Percentiles rank a stretch among this genome's conserved stretches.
These are phyloP conservation scores for Dendrostoma leiphaemia DNA, from an alignment of 2,329 filamentous ascomycete species.

Conservation along the genomic window DNA sequence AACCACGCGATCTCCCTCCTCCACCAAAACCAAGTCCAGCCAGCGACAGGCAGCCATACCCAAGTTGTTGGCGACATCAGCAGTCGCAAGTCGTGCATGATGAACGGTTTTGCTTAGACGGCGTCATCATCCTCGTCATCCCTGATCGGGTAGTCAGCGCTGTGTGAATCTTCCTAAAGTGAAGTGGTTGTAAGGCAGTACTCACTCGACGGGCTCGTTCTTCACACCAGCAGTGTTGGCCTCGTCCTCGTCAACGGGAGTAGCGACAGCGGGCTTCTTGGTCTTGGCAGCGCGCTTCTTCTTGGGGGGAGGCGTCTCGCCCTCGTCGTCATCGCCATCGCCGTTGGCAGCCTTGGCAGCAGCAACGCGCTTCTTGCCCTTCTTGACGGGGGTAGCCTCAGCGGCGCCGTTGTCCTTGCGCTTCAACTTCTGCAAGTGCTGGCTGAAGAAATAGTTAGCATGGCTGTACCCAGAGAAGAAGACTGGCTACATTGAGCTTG, in stretches of 20 bases:
- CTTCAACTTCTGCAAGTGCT: conserved; percentile 34
- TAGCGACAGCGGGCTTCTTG: background rate
- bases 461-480: background rate
- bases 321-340: background rate
- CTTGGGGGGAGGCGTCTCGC: background rate
- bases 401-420: conserved; percentile 44
- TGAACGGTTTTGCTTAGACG: background rate
- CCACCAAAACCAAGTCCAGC: background rate
- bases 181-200: background rate
- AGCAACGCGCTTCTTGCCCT: conserved; percentile 20
- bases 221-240: conserved; percentile 3
- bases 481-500: background rate
- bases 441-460: conserved; percentile 22
- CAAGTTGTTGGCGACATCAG: background rate
- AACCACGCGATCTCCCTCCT: background rate
- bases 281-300: background rate
- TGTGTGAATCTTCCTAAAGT: background rate
- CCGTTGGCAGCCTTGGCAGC: background rate
- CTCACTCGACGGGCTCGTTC: conserved; percentile 8
- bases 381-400: conserved; percentile 10
- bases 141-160: background rate
- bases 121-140: conserved; percentile 15
- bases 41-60: conserved; percentile 7
- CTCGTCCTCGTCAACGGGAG: background rate
- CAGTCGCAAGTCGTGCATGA: background rate